Conservation (phyloP, 2,329 filamentous ascomycete species). For the Metarhizium brunneum region DNA sequence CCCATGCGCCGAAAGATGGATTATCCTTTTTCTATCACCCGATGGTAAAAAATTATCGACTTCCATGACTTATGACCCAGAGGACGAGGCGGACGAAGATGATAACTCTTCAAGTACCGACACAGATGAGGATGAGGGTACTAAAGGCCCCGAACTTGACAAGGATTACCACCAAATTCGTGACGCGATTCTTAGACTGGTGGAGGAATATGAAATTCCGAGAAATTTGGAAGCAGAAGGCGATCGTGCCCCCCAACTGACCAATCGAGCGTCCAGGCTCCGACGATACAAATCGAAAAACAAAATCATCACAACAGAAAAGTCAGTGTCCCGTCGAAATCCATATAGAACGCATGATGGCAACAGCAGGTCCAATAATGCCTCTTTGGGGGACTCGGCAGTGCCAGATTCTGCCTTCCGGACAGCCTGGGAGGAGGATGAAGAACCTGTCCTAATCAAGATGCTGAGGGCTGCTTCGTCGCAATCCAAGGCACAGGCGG, state of each 20-base stretch:
- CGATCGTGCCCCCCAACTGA: conserved; percentile 51
- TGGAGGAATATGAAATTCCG: conserved; percentile 75
- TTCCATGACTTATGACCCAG: conserved; percentile 62
- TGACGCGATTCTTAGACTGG: conserved; percentile 69
- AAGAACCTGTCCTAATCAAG: conserved; percentile 50
- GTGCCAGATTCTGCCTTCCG: conserved; percentile 4
- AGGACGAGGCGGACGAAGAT: conserved; percentile 58
- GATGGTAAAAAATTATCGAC: conserved; percentile 62
- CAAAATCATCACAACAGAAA: conserved; percentile 42
- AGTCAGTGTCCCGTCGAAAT: conserved; percentile 46
- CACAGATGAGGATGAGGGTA: conserved; percentile 52
- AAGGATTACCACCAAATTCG: conserved; percentile 76
- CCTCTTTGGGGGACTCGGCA: conserved; percentile 4
- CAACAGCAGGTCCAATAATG: conserved; percentile 7
- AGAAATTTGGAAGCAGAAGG: conserved; percentile 53
- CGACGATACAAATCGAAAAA: conserved; percentile 54
- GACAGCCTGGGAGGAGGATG: conserved; percentile 20
- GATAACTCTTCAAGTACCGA: conserved; percentile 51
- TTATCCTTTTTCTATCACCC: conserved; percentile 67
- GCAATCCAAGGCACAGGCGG: conserved; percentile 67
- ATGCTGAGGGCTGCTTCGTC: conserved; percentile 71
- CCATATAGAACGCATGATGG: conserved; percentile 38
- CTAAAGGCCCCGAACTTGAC: conserved; percentile 54
- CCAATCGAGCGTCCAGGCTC: conserved; percentile 56
- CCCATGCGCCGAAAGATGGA: conserved; percentile 76